Base-by-base conservation (phyloP, 1,284 basidiomycete species). In the Puccinia horiana region DNA sequence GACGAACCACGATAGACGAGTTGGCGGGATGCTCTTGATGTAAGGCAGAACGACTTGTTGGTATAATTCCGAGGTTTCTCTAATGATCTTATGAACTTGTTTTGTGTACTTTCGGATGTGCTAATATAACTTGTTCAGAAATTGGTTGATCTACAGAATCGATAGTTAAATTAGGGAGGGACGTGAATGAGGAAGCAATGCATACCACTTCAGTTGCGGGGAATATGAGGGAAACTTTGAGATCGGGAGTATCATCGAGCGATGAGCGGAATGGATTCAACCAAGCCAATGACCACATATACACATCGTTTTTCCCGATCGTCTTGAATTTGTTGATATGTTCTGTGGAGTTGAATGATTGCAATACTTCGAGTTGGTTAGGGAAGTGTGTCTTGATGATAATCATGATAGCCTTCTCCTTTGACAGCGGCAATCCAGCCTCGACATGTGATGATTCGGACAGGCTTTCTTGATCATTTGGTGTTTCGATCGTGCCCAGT, bases 11-110 rank as follows among this genome's bases (percentile, higher is more conserved):
- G 92, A 90, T 0, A 93, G 93, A 26, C 94, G 90, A 6, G 91
- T 90, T 0, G 90, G 86, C 0, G 93, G 93, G 83, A 96, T 91
- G 0, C 90, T 89, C 3, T 89, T 86, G 81, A 97, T 94, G 86
- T 93, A 98, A 0, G 93, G 93, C 84, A 89, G 89, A 4, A 94
- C 93, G 76, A 94, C 89, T 2, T 86, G 85, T 54, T 89, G 86
- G 86, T 94, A 96, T 20, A 94, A 83, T 44, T 90, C 90, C 0
- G 93, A 93, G 0, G 94, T 95, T 87, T 98, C 95, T 52, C 88
- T 89, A 12, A 98, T 90, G 87, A 98, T 90, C 52, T 90, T 85
- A 1, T 90, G 88, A 23, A 90, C 88, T 86, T 98, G 96, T 44
- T 88, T 90, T 0, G 93, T 91, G 87, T 98, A 96, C 92, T 96